phyloP scores from a whole-genome alignment of 2,329 filamentous ascomycete species.

The Pochonia chlamydosporia region DNA sequence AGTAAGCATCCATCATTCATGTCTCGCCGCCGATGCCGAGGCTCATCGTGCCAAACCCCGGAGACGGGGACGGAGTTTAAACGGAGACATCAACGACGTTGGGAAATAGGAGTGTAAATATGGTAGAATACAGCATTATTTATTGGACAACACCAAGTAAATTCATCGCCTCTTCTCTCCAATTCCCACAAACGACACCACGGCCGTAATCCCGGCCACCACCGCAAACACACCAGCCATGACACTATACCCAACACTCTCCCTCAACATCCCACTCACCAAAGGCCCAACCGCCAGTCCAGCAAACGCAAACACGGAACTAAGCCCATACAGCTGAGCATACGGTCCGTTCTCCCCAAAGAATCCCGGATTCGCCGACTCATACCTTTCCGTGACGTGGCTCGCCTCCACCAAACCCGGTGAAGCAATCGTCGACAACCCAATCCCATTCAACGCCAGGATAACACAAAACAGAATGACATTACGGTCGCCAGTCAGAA shows the following conservation, averaged over 20 bases:
- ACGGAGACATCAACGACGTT: no score
- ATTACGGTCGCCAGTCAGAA: background rate
- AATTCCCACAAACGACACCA: background rate
- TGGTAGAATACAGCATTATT: no score
- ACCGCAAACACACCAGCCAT: background rate
- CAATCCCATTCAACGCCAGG: conserved; percentile 1
- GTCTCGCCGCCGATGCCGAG: no score
- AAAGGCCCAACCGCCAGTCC: conserved; percentile 8
- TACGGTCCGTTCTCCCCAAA: conserved; percentile 11
- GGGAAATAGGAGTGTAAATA: no score
- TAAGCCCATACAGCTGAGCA: conserved; percentile 10
- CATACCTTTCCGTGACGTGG: conserved; percentile 6
- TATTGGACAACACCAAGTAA: no score
- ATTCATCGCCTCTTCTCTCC: no score
- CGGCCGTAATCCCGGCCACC: background rate
- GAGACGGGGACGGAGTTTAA: no score
- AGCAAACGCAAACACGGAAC: conserved; percentile 3
- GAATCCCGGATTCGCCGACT: conserved; percentile 7
- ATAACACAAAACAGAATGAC: background rate
- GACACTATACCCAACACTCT: background rate
- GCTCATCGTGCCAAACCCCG: no score
- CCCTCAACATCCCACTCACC: background rate
- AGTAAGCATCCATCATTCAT: no score
- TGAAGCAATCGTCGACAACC: background rate
- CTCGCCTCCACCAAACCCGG: conserved; percentile 8